phyloP scores from a whole-genome alignment of 2,329 filamentous ascomycete species.

The Pseudogymnoascus sp. region DNA sequence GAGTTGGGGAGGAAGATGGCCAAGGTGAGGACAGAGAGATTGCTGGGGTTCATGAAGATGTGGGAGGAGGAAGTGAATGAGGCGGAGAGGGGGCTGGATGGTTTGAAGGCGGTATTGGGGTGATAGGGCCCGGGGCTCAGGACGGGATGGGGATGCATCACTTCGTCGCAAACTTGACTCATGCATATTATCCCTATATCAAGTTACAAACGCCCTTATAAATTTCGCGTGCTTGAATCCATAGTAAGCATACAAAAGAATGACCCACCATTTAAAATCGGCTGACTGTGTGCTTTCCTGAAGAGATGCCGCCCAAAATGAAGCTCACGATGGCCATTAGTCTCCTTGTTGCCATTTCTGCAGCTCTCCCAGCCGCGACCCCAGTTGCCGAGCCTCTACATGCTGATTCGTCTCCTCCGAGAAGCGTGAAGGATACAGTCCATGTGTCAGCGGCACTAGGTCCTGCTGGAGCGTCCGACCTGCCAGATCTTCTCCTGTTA shows the following conservation, averaged over 20 bases:
- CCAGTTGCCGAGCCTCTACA: background rate
- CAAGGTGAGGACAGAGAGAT: constrained; percentile 41
- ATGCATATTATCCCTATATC: background rate
- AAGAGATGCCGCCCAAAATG: background rate
- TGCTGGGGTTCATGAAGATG: constrained; percentile 47
- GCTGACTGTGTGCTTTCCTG: background rate
- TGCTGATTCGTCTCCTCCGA: background rate
- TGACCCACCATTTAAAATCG: background rate
- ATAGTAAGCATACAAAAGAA: background rate
- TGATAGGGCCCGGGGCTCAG: background rate
- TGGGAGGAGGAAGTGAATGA: constrained; percentile 43
- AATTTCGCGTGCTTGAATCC: background rate
- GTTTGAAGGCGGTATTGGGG: background rate
- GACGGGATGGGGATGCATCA: background rate
- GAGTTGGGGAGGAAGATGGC: constrained; percentile 45
- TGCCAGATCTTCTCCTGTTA: background rate
- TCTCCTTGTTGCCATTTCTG: background rate
- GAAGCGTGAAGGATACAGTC: background rate
- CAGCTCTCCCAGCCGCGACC: background rate
- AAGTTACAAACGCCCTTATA: background rate
- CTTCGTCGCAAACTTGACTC: background rate
- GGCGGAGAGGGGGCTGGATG: constrained; percentile 19
- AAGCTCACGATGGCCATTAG: background rate
- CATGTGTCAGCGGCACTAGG: background rate
- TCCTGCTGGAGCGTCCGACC: background rate